Percentiles rank a stretch among this genome's conserved stretches.
These are phyloP conservation scores for Neurospora discreta DNA, from an alignment of 495 filamentous ascomycete species.

Conservation along the genomic window DNA sequence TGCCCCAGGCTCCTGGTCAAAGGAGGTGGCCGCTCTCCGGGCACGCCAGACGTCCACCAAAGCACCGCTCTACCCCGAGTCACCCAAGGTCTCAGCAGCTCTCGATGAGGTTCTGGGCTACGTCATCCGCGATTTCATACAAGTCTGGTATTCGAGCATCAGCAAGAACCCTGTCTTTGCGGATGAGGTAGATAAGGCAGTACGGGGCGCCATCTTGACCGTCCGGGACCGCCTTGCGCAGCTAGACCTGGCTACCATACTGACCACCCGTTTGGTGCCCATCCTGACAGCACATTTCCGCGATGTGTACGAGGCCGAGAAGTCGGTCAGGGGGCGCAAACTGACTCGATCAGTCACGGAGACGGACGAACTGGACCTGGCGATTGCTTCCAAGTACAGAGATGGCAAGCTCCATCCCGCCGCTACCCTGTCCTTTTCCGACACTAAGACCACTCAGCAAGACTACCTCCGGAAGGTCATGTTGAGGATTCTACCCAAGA, in stretches of 20 bases:
- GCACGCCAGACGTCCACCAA: conserved; percentile 38
- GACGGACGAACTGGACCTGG: conserved; percentile 87
- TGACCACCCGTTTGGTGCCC: conserved; percentile 73
- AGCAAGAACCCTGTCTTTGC: conserved; percentile 67
- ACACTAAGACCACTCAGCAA: conserved; percentile 73
- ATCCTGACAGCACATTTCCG: conserved; percentile 84
- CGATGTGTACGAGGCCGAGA: conserved; percentile 85
- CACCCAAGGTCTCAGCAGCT: conserved; percentile 65
- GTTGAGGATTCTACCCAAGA: conserved; percentile 55
- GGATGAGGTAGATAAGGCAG: conserved; percentile 71
- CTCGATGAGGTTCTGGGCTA: conserved; percentile 71
- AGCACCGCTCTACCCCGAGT: conserved; percentile 62
- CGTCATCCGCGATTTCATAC: conserved; percentile 75
- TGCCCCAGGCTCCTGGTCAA: conserved; percentile 50
- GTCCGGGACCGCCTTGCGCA: conserved; percentile 57
- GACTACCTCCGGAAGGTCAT: conserved; percentile 70
- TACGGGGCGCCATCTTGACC: conserved; percentile 61
- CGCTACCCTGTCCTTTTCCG: conserved; percentile 67
- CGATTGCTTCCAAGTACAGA: conserved; percentile 84
- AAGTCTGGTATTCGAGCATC: conserved; percentile 80
- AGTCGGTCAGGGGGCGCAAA: conserved; percentile 72
- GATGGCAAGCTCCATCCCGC: conserved; percentile 86
- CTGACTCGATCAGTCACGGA: conserved; percentile 86
- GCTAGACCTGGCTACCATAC: conserved; percentile 69
- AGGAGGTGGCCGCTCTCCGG: conserved; percentile 52